phyloP scores from a whole-genome alignment of 805 yeast species.

The Spathaspora sp. region DNA sequence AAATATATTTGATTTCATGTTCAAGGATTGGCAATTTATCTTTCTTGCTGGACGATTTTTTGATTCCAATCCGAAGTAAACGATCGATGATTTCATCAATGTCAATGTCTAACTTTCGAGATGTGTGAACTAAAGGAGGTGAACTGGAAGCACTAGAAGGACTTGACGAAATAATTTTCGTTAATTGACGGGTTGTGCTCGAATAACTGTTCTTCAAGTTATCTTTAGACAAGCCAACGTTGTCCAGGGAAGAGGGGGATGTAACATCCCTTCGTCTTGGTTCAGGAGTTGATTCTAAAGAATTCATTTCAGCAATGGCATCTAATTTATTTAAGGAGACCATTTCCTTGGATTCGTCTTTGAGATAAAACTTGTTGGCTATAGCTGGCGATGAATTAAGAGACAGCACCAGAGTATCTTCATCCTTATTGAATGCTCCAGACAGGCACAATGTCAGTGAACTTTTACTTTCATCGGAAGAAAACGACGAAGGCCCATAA shows the following conservation, averaged over 20 bases:
- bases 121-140: constrained; percentile 11
- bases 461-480: neutral
- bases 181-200: neutral
- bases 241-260: neutral
- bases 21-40: constrained; percentile 49
- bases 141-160: constrained; percentile 11
- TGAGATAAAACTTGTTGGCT: constrained; percentile 3
- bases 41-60: constrained; percentile 21
- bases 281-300: constrained; percentile 24
- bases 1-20: constrained; percentile 53
- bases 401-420: constrained; percentile 35
- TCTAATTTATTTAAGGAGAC: constrained; percentile 15
- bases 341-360: constrained; percentile 5
- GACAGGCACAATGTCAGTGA: constrained; percentile 13
- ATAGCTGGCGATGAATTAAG: constrained; percentile 20
- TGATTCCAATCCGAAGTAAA: constrained; percentile 47
- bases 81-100: constrained; percentile 63
- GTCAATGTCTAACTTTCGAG: constrained; percentile 34
- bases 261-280: constrained; percentile 4
- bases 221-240: constrained; percentile 3
- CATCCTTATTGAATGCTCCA: constrained; percentile 22
- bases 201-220: constrained; percentile 5
- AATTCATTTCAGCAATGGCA: constrained; percentile 28
- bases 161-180: constrained; percentile 10
- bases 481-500: constrained; percentile 1